phyloP scores from a whole-genome alignment of 345 rosid genomes.

The Dipteronia sinensis region DNA sequence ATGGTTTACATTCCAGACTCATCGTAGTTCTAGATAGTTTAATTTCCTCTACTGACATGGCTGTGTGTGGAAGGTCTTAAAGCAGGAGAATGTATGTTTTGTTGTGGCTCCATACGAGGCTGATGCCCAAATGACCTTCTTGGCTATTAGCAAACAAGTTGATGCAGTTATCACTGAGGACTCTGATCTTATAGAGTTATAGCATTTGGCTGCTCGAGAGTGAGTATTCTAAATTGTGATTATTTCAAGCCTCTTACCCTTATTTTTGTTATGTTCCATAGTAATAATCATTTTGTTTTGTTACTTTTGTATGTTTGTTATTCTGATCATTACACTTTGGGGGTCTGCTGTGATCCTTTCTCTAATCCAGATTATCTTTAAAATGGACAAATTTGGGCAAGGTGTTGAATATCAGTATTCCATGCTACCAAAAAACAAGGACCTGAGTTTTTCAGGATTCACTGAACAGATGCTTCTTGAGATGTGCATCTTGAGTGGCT shows the following conservation, averaged over 20 bases:
- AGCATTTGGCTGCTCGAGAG: conserved; percentile 97
- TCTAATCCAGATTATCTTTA: conserved; percentile 68
- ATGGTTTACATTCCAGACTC: neutral
- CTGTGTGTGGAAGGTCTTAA: conserved; percentile 62
- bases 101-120: conserved; percentile 98
- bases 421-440: conserved; percentile 68
- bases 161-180: conserved; percentile 95
- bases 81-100: conserved; percentile 65
- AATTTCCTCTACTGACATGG: conserved; percentile 23
- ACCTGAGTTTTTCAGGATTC: conserved; percentile 67
- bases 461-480: conserved; percentile 87
- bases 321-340: conserved; percentile 16
- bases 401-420: conserved; percentile 78
- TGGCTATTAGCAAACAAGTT: conserved; percentile 79
- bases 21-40: neutral
- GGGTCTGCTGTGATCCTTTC: neutral
- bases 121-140: conserved; percentile 96
- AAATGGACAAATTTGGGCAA: conserved; percentile 98
- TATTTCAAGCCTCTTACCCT: neutral
- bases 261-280: neutral
- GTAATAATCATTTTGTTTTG: conserved; percentile 6
- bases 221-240: conserved; percentile 42
- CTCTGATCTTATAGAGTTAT: conserved; percentile 97
- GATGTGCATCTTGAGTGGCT: conserved; percentile 98
- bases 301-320: neutral